phyloP scores from a whole-genome alignment of 208 protist species.

The Trypanosoma rangeli region DNA sequence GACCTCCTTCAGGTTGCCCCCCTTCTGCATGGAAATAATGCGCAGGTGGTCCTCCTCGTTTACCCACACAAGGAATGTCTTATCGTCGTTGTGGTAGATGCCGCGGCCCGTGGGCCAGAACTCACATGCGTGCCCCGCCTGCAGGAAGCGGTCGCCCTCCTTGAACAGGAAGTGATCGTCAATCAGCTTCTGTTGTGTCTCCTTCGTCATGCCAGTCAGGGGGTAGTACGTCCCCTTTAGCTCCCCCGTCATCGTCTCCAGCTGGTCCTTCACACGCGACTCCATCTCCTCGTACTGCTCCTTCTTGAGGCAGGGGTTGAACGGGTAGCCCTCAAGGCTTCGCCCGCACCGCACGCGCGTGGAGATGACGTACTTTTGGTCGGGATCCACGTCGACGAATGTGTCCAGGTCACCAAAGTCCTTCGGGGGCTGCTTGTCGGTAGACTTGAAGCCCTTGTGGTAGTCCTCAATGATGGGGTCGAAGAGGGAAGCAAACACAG shows the following conservation, averaged over 20 bases:
- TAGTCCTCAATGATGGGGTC: constrained; percentile 57
- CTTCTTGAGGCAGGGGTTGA: constrained; percentile 47
- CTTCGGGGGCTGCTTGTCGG: constrained; percentile 58
- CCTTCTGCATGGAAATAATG: constrained; percentile 72
- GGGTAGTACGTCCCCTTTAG: constrained; percentile 60
- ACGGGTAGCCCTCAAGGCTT: constrained; percentile 46
- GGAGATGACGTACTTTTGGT: constrained; percentile 56
- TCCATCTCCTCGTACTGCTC: constrained; percentile 57
- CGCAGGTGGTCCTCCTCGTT: constrained; percentile 78
- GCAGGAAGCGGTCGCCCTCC: constrained; percentile 64
- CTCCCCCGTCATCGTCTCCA: constrained; percentile 42
- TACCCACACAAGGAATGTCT: constrained; percentile 70
- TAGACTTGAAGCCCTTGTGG: constrained; percentile 54
- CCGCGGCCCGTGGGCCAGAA: constrained; percentile 65
- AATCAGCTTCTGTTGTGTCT: constrained; percentile 60
- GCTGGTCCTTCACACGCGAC: constrained; percentile 35
- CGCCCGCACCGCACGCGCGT: constrained; percentile 56
- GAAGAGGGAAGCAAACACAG: constrained; percentile 51
- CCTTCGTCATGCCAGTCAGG: constrained; percentile 53
- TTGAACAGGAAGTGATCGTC: constrained; percentile 70
- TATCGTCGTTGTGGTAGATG: constrained; percentile 72
- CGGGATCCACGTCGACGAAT: constrained; percentile 45
- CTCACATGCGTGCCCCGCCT: constrained; percentile 51
- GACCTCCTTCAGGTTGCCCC: constrained; percentile 57
- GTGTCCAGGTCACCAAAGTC: constrained; percentile 40